Percentiles rank a stretch among this genome's conserved stretches.
Evolutionary conservation across 192 early-diverging fungal species (phyloP).

Genomic region (Allomyces macrogynus): DNA sequence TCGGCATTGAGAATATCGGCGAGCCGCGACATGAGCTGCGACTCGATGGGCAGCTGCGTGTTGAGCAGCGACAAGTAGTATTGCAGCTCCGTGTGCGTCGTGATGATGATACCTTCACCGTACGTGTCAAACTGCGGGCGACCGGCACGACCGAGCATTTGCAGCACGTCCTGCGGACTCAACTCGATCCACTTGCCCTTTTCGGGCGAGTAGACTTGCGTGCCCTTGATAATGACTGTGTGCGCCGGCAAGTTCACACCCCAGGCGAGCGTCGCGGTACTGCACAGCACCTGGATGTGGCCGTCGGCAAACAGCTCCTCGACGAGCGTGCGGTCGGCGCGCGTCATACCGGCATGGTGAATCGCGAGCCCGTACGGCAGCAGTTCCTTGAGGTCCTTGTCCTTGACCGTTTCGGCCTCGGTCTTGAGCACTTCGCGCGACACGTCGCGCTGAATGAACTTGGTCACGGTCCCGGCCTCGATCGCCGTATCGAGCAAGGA

Average conservation of each 20-base stretch:
- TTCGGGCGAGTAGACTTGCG: slow-evolving; percentile 90
- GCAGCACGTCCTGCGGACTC: slow-evolving; percentile 87
- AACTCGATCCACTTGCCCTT: slow-evolving; percentile 90
- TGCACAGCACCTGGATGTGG: slow-evolving; percentile 78
- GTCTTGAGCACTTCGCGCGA: slow-evolving; percentile 64
- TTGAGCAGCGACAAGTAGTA: slow-evolving; percentile 89
- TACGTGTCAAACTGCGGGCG: slow-evolving; percentile 88
- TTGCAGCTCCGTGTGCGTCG: slow-evolving; percentile 72
- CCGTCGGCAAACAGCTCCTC: slow-evolving; percentile 85
- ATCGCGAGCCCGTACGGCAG: slow-evolving; percentile 87
- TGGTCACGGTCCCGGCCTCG: slow-evolving; percentile 61
- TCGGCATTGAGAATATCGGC: slow-evolving; percentile 92
- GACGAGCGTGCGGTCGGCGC: slow-evolving; percentile 73
- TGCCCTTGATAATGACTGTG: slow-evolving; percentile 95
- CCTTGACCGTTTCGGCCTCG: slow-evolving; percentile 60
- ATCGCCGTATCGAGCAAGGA: slow-evolving; percentile 80
- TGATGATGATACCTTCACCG: slow-evolving; percentile 95
- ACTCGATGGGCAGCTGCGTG: slow-evolving; percentile 94
- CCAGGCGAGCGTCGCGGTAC: slow-evolving; percentile 96
- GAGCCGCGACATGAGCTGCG: slow-evolving; percentile 68
- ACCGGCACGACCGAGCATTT: slow-evolving; percentile 95
- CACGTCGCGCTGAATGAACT: slow-evolving; percentile 63
- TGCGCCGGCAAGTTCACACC: slow-evolving; percentile 98
- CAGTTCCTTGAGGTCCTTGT: slow-evolving; percentile 67
- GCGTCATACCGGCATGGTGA: slow-evolving; percentile 92